Conservation (phyloP, 2,329 filamentous ascomycete species). For the Pseudonectria foliicola region DNA sequence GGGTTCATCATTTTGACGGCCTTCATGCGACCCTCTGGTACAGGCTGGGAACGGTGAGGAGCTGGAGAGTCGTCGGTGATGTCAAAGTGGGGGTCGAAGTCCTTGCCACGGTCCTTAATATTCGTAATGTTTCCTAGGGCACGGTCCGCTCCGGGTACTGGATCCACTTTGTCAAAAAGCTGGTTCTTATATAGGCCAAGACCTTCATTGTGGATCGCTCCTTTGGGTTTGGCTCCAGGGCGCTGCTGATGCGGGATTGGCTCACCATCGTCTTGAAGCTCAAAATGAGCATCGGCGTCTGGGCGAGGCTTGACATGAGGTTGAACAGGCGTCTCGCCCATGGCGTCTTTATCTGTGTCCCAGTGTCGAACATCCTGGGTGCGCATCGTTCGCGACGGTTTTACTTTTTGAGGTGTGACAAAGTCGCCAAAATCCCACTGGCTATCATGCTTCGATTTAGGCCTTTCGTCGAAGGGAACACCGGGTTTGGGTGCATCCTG, state of each 20-base stretch:
- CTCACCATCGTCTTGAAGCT: conserved; percentile 68
- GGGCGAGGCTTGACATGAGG: conserved; percentile 62
- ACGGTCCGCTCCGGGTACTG: conserved; percentile 30
- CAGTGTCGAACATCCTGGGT: conserved; percentile 71
- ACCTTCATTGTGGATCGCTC: conserved; percentile 58
- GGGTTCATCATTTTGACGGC: conserved; percentile 67
- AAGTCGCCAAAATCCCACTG: conserved; percentile 91
- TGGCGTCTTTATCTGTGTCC: conserved; percentile 56
- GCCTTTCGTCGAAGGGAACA: conserved; percentile 32
- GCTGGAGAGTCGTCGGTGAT: conserved; percentile 63
- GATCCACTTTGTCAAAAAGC: conserved; percentile 54
- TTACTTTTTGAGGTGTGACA: conserved; percentile 67
- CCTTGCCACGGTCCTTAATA: conserved; percentile 63
- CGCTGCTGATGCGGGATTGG: conserved; percentile 43
- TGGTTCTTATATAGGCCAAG: conserved; percentile 70
- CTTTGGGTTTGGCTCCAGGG: conserved; percentile 39
- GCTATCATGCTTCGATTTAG: conserved; percentile 58
- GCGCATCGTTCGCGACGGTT: conserved; percentile 51
- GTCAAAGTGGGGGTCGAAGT: conserved; percentile 71
- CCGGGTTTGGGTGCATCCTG: conserved; percentile 39
- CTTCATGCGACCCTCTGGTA: conserved; percentile 57
- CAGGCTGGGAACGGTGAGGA: conserved; percentile 33
- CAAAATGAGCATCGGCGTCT: conserved; percentile 76
- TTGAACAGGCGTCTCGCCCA: conserved; percentile 50
- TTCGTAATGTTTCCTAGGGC: conserved; percentile 65